phyloP scores from a whole-genome alignment of 1,284 basidiomycete genomes.

The Naganishia sp. region DNA sequence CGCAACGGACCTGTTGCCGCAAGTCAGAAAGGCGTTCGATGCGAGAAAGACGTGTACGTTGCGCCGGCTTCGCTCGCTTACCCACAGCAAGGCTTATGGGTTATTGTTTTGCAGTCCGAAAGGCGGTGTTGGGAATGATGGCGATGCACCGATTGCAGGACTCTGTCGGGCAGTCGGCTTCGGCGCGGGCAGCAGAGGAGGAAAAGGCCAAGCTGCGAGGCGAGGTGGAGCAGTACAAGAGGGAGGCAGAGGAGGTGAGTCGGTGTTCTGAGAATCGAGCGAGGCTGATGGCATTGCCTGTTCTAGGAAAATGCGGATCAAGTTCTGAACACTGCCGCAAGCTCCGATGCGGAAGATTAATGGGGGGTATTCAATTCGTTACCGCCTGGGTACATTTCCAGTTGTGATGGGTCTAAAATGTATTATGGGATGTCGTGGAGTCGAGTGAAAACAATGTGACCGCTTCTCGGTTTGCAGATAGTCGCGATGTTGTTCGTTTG shows the following conservation, averaged over 20 bases:
- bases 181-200: constrained; percentile 53
- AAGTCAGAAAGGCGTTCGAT: constrained; percentile 84
- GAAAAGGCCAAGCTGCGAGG: constrained; percentile 61
- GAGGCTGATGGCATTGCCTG: not conserved
- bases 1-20: constrained; percentile 79
- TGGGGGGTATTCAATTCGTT: not conserved
- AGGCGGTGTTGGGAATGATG: constrained; percentile 80
- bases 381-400: too few relatives aligned
- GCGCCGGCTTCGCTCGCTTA: not conserved
- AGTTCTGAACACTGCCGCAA: constrained; percentile 21
- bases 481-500: too few relatives aligned
- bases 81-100: not conserved
- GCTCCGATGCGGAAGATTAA: constrained; percentile 4
- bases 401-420: too few relatives aligned
- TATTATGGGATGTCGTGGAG: too few relatives aligned
- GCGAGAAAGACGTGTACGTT: constrained; percentile 78
- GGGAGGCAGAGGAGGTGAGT: constrained; percentile 71
- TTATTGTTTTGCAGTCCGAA: constrained; percentile 66
- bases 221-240: constrained; percentile 70
- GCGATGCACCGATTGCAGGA: constrained; percentile 74
- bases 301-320: constrained; percentile 25
- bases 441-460: too few relatives aligned
- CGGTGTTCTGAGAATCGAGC: not conserved
- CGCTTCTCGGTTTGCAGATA: too few relatives aligned
- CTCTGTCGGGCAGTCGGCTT: constrained; percentile 53